Conservation (phyloP, 208 protist genomes). For the Leishmania tropica region DNA sequence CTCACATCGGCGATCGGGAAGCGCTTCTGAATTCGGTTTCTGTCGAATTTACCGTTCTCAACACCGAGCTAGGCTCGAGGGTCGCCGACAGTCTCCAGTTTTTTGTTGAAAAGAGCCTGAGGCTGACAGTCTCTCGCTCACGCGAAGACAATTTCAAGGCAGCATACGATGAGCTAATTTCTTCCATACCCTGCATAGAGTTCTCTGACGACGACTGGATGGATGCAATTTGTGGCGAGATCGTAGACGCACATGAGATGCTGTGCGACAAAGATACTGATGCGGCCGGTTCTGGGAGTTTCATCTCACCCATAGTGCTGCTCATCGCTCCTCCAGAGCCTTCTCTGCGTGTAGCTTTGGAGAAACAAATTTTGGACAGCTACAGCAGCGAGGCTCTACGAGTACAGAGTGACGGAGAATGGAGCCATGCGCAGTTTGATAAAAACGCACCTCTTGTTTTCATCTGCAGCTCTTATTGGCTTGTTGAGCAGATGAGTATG, state of each 20-base stretch:
- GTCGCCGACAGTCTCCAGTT: conserved; percentile 49
- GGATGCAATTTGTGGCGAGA: conserved; percentile 17
- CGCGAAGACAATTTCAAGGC: conserved; percentile 9
- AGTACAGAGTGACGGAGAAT: conserved; percentile 31
- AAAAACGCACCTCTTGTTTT: conserved; percentile 48
- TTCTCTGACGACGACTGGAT: conserved; percentile 16
- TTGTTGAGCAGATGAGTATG: conserved; percentile 29
- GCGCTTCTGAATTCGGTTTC: conserved; percentile 21
- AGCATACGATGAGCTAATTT: conserved; percentile 10
- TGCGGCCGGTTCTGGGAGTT: background rate
- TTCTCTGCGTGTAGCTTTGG: conserved; percentile 30
- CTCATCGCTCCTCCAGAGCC: conserved; percentile 39
- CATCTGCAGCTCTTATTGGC: conserved; percentile 50
- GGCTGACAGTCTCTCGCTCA: conserved; percentile 32
- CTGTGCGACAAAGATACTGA: conserved; percentile 19
- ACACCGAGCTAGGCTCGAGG: conserved; percentile 19
- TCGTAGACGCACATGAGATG: conserved; percentile 30
- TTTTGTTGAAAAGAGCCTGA: conserved; percentile 53
- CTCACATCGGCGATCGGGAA: conserved; percentile 16
- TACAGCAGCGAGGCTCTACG: conserved; percentile 59
- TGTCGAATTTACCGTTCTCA: conserved; percentile 42
- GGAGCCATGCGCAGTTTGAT: conserved; percentile 17
- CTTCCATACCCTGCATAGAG: conserved; percentile 1
- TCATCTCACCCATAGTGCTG: conserved; percentile 34
- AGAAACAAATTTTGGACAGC: conserved; percentile 49